phyloP scores from a whole-genome alignment of 805 yeast genomes.

The Wickerhamomyces bisporus region DNA sequence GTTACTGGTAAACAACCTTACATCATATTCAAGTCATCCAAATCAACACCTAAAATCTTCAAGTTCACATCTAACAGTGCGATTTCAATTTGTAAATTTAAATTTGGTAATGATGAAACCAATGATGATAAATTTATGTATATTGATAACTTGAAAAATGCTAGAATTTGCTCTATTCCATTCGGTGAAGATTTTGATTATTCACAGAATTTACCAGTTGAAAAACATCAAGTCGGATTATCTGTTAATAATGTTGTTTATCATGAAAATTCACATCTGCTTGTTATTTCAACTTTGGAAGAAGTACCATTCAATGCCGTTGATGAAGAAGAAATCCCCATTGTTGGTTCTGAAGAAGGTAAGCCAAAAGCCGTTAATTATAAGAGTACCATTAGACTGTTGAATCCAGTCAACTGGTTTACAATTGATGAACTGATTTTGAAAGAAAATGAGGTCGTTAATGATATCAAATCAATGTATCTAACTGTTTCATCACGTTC shows the following conservation, averaged over 20 bases:
- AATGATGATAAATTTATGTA: slow-evolving; percentile 46
- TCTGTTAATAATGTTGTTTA: slow-evolving; percentile 64
- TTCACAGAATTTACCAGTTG: slow-evolving; percentile 57
- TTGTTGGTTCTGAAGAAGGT: slow-evolving; percentile 49
- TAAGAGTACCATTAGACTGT: slow-evolving; percentile 55
- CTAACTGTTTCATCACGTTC: slow-evolving; percentile 34
- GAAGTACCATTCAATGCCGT: slow-evolving; percentile 57
- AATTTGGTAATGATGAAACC: slow-evolving; percentile 7
- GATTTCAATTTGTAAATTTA: slow-evolving; percentile 57
- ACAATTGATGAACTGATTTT: slow-evolving; percentile 66
- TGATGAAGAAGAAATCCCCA: slow-evolving; percentile 67
- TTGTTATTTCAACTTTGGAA: slow-evolving; percentile 53
- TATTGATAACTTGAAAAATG: slow-evolving; percentile 64
- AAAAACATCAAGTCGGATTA: slow-evolving; percentile 46
- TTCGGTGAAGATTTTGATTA: slow-evolving; percentile 39
- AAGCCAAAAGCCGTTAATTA: slow-evolving; percentile 52
- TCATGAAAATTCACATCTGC: slow-evolving; percentile 61
- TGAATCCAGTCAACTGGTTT: slow-evolving; percentile 71
- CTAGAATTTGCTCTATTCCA: slow-evolving; percentile 45
- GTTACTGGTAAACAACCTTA: slow-evolving; percentile 74
- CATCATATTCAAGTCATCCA: slow-evolving; percentile 57
- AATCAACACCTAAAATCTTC: slow-evolving; percentile 59
- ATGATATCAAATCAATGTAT: slow-evolving; percentile 29
- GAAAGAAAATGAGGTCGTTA: slow-evolving; percentile 57
- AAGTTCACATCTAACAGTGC: slow-evolving; percentile 61